Evolutionary conservation across 495 filamentous ascomycete genomes (phyloP), one percentile per base, ranked within the genome.

Genomic region (Lasiosphaeris hirsuta): DNA sequence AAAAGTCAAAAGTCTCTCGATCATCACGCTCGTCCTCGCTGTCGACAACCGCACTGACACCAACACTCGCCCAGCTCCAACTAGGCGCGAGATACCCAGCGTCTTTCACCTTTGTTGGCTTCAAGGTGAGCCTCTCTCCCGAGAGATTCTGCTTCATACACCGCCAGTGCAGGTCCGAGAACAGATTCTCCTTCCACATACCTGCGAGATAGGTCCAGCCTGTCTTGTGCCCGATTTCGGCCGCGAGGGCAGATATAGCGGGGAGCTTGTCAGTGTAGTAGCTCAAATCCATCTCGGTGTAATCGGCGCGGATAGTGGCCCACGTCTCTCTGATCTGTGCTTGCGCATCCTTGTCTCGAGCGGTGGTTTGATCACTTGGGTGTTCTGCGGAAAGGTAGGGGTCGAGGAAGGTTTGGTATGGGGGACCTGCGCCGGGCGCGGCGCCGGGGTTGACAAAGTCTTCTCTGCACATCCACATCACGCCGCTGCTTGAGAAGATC

Each of bases 391-490:
- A 44, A 5, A 42, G 15, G 51, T 10, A 54, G 23, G 17, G 51
- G 51, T 18, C 37, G 39, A 17, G 37, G 17, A 23, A 44, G 42
- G 42, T 44, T 44, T 44, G 42, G 42, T 44, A 44, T 44, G 42
- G 42, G 14, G 42, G 42, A 44, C 42, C 42, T 44, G 51, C 51
- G 7, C 43, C 51, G 4, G 33, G 30, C 7, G 51, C 37, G 51
- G 37, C 51, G 51, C 37, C 33, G 17, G 51, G 51, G 51, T 54
- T 54, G 36, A 30, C 34, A 19, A 37, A 35, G 7, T 30, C 39
- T 23, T 54, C 51, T 13, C 51, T 30, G 39, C 51, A 54, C 51
- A 44, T 54, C 51, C 51, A 54, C 51, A 39, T 54, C 4, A 54
- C 30, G 11, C 51, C 51, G 39, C 11, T 39, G 51, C 36, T 18